Evolutionary conservation across 2,329 filamentous ascomycete genomes (phyloP).

Genomic region (Cytospora schulzeri): DNA sequence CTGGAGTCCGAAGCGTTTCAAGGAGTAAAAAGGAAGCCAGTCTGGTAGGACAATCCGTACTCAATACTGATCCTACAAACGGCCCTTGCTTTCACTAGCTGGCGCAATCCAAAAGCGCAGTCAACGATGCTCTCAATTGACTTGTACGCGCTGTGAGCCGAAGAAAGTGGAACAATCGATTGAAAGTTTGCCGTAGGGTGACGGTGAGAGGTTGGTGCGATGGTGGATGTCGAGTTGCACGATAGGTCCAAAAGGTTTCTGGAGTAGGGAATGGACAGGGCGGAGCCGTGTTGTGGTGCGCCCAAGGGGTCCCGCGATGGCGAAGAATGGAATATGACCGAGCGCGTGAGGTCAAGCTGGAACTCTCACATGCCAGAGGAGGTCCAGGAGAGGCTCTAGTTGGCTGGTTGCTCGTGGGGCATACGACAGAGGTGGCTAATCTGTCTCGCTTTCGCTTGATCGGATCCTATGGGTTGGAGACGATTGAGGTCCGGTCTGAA

Average conservation of each 20-base stretch:
- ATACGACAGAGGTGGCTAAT: conserved; percentile 3
- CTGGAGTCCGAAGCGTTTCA: conserved; percentile 32
- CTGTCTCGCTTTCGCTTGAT: conserved; percentile 17
- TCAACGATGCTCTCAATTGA: neutral
- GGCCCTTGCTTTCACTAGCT: conserved; percentile 1
- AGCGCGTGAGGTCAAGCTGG: conserved; percentile 8
- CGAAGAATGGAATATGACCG: conserved; percentile 22
- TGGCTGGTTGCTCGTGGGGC: conserved; percentile 10
- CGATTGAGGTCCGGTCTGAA: neutral
- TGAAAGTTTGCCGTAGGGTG: neutral
- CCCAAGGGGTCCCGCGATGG: neutral
- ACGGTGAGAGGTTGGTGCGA: neutral
- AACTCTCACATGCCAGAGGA: conserved; percentile 27
- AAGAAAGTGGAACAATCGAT: neutral
- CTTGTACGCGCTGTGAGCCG: neutral
- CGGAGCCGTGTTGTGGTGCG: conserved; percentile 14
- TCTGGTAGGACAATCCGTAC: conserved; percentile 9
- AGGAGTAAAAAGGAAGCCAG: conserved; percentile 21
- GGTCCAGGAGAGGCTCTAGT: conserved; percentile 12
- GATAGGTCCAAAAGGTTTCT: neutral
- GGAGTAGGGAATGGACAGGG: conserved; percentile 1
- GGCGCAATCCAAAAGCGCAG: neutral
- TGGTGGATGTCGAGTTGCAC: conserved; percentile 7
- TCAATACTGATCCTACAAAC: neutral
- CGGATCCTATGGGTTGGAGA: conserved; percentile 15